Evolutionary conservation across 768 basidiomycete genomes (phyloP), one percentile per base, ranked within the genome.

Genomic region (Mrakia gelida): DNA sequence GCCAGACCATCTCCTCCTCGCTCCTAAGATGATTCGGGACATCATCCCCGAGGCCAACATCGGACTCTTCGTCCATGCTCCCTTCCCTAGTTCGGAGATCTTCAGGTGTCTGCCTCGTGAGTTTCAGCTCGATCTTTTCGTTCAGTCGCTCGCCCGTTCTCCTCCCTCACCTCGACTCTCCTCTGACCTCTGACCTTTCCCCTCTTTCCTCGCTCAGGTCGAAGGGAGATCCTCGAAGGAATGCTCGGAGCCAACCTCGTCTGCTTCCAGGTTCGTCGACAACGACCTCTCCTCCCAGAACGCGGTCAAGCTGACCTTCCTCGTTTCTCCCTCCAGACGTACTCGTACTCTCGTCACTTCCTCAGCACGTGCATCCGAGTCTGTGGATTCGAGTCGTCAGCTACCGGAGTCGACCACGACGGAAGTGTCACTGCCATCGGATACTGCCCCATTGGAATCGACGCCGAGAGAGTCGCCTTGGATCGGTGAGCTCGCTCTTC

Each of bases 191-290:
- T 63, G 15, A 2, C 56, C 63, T 21, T 49, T 30, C 23, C 4
- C 38, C 8, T 16, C 30, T 49, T 30, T 32, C 15, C 67, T 23
- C n/a, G 23, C n/a, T 26, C 78, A 90, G 91, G 91, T 71, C 90
- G 96, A 68, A 92, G 92, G 81, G 95, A 98, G 85, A 93, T 98
- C 79, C 88, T 99, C 34, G 94, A 98, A 80, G 97, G 96, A 54
- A 97, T 99, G 93, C 91, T 98, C 65, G 95, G 95, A 43, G 94
- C 96, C 71, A 95, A 97, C 85, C 88, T 97, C 49, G 90, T 98
- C 71, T 95, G 93, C 84, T 98, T 99, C 92, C 93, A 94, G 86
- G 88, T 87, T 75, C 41, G 85, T 82, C 63, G 18, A 73, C 45
- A 73, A 45, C 71, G 41, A 10, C 67, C 41, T 3, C 34, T 49